phyloP scores from a whole-genome alignment of 1,284 basidiomycete species.

The Ustilago hordei region DNA sequence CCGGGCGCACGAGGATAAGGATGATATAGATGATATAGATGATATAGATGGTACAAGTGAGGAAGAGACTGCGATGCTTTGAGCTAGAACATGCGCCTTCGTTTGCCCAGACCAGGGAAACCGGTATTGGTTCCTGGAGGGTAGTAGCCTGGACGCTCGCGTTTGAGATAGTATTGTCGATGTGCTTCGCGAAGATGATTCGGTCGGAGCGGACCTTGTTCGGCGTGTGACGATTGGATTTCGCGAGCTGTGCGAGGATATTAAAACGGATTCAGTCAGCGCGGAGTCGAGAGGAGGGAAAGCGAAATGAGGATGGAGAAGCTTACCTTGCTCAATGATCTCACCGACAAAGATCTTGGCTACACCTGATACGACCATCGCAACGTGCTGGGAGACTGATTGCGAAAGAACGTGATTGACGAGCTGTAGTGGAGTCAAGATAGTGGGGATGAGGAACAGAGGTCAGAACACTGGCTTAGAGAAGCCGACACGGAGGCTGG shows the following conservation, averaged over 20 bases:
- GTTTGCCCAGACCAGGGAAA: constrained; percentile 57
- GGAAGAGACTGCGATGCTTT: background rate
- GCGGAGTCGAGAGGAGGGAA: background rate
- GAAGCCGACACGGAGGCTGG: too few species aligned
- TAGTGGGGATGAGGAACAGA: background rate
- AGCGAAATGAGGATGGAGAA: background rate
- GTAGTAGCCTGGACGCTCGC: constrained; percentile 71
- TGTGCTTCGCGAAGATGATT: constrained; percentile 90
- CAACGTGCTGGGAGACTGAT: constrained; percentile 84
- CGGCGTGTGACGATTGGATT: constrained; percentile 79
- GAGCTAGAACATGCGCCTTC: constrained; percentile 58
- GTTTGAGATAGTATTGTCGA: constrained; percentile 81
- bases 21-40: background rate
- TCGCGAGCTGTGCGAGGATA: constrained; percentile 74
- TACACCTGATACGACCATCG: constrained; percentile 88
- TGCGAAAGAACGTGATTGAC: constrained; percentile 82
- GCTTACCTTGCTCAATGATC: constrained; percentile 84
- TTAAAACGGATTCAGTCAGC: background rate
- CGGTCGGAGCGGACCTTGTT: constrained; percentile 81
- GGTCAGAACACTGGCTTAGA: constrained; percentile 69
- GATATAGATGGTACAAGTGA: background rate
- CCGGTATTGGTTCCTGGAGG: constrained; percentile 57
- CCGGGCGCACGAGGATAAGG: too few species aligned
- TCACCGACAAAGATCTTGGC: constrained; percentile 92
- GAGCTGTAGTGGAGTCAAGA: constrained; percentile 74